A percentile compares a stretch with the other conserved stretches of the same genome.
These are phyloP conservation scores for Huiozyma sinensis DNA, from an alignment of 805 yeast species.

Conservation along the genomic window DNA sequence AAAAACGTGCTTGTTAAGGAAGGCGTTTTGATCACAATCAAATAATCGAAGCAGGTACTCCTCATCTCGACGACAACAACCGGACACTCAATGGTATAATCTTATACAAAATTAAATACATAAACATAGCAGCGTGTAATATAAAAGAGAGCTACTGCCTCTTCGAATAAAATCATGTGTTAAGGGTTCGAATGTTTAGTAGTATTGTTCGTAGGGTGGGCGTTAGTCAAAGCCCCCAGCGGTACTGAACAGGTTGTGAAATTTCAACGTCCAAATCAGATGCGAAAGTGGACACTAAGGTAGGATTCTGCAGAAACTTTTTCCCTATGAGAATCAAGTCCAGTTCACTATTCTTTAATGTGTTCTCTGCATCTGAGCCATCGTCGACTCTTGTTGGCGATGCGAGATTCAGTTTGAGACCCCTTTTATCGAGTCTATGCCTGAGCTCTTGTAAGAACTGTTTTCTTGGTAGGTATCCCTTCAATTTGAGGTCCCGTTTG, in stretches of 20 bases:
- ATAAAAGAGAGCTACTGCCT: too few relatives aligned
- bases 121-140: not conserved
- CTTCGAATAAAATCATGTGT: too few relatives aligned
- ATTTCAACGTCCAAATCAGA: conserved; percentile 35
- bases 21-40: conserved; percentile 30
- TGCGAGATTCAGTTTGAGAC: conserved; percentile 28
- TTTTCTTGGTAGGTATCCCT: not conserved
- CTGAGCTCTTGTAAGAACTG: conserved; percentile 2
- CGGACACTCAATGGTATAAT: too few relatives aligned
- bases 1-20: conserved; percentile 56
- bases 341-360: conserved; percentile 33
- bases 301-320: conserved; percentile 39
- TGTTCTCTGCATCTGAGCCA: conserved; percentile 30
- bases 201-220: too few relatives aligned
- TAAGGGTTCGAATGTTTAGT: too few relatives aligned
- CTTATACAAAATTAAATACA: not conserved
- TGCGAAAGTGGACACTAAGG: conserved; percentile 42
- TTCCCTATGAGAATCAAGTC: conserved; percentile 41
- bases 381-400: conserved; percentile 37
- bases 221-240: conserved; percentile 22
- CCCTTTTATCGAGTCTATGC: conserved; percentile 2
- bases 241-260: conserved; percentile 29
- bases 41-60: not conserved
- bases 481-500: conserved; percentile 14
- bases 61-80: not conserved